Evolutionary conservation across 2,329 filamentous ascomycete species (phyloP), one percentile per base, ranked within the genome.

Genomic region (Apiospora phragmitis): DNA sequence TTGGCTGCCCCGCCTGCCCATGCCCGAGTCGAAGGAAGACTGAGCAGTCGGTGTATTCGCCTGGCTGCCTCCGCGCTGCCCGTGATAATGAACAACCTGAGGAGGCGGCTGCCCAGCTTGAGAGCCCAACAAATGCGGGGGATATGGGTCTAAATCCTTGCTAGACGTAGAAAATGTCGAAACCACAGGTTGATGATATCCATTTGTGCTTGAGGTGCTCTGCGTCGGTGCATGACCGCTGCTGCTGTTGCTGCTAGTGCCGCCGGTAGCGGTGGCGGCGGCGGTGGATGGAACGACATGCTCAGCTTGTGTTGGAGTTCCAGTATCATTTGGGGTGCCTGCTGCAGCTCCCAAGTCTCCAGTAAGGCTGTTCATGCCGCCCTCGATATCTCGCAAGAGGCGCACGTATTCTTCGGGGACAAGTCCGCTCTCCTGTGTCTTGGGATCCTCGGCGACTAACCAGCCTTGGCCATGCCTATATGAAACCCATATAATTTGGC

Each of bases 331-430:
- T 69, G 87, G 88, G 70, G 82, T 85, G 71, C 81, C 84, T 73
- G 83, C 84, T 59, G 83, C 86, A 67, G 90, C 90, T 29, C 80
- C 84, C 12, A 88, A 77, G 69, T 91, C 87, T 35, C 89, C 91
- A 35, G 89, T 90, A 72, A 94, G 80, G 77, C 92, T 93, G 72
- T 88, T 92, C 85, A 95, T 90, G 43, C 94, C 95, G 26, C 95
- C 95, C 80, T 98, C 94, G 70, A 98, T 98, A 77, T 98, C 94
- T 66, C 94, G 91, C 72, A 99, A 87, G 65, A 99, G 85, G 21
- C 96, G 91, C 55, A 99, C 96, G 79, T 98, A 99, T 81, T 97
- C 95, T 81, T 99, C 96, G 0, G 96, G 96, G 1, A 99, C 96
- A 45, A 99, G 87, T 0, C 96, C 96, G 77, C 94, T 97, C 83